These are phyloP conservation scores for Halteria grandinella DNA, from an alignment of 73 alveolate genomes.

Conservation along the genomic window DNA sequence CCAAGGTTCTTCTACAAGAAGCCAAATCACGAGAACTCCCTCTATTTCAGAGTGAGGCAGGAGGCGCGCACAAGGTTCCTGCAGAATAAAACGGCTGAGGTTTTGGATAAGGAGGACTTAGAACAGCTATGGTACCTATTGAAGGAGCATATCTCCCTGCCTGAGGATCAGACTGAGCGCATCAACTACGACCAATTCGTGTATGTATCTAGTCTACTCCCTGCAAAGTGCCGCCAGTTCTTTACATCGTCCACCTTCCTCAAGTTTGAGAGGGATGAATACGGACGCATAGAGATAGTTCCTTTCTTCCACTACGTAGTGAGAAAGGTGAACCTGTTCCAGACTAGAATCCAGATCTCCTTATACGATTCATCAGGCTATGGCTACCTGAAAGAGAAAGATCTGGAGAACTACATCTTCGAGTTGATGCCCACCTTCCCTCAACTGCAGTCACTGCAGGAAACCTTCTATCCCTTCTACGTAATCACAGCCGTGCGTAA, in stretches of 20 bases:
- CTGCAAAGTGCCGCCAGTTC: slow-evolving; percentile 86
- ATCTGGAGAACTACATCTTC: slow-evolving; percentile 96
- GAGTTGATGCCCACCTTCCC: slow-evolving; percentile 97
- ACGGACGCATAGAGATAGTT: slow-evolving; percentile 96
- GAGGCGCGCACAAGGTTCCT: slow-evolving; percentile 95
- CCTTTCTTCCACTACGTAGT: slow-evolving; percentile 98
- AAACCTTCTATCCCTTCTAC: slow-evolving; percentile 95
- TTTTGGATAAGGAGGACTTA: slow-evolving; percentile 91
- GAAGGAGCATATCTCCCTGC: slow-evolving; percentile 89
- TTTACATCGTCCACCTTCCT: slow-evolving; percentile 91
- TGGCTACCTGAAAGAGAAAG: slow-evolving; percentile 93
- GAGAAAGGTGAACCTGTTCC: slow-evolving; percentile 90
- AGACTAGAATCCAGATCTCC: slow-evolving; percentile 86
- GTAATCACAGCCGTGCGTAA: slow-evolving; percentile 98
- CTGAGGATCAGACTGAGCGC: slow-evolving; percentile 94
- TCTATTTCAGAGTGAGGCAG: slow-evolving; percentile 86
- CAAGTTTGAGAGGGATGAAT: slow-evolving; percentile 95
- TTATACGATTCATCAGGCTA: slow-evolving; percentile 90
- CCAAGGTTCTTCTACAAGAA: slow-evolving; percentile 91
- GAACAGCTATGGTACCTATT: slow-evolving; percentile 90
- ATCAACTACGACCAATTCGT: slow-evolving; percentile 88
- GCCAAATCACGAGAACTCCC: slow-evolving; percentile 83
- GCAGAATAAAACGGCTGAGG: slow-evolving; percentile 91
- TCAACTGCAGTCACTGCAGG: slow-evolving; percentile 77
- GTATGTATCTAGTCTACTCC: slow-evolving; percentile 71